A percentile compares a stretch with the other conserved stretches of the same genome.
Evolutionary conservation across 768 basidiomycete species (phyloP).

Genomic region (Boletus speciosus): DNA sequence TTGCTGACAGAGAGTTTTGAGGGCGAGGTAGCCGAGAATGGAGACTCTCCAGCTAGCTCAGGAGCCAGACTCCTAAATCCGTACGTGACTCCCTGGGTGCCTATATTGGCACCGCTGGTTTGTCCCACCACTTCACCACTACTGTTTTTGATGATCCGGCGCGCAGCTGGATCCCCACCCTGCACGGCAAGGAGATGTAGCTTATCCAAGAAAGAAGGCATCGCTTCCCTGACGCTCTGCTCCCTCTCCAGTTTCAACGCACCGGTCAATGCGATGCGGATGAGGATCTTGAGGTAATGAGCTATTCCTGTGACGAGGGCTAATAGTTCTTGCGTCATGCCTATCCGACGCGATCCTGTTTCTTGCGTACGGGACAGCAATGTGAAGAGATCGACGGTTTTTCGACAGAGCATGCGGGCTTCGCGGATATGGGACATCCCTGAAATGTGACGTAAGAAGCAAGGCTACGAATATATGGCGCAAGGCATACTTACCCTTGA

Average conservation of each 20-base stretch:
- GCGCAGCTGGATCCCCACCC: constrained; percentile 74
- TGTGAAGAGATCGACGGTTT: constrained; percentile 97
- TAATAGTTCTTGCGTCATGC: constrained; percentile 95
- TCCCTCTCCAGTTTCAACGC: constrained; percentile 95
- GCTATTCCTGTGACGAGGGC: constrained; percentile 98
- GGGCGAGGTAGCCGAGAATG: constrained; percentile 47
- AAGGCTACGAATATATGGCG: background rate
- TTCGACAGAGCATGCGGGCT: constrained; percentile 97
- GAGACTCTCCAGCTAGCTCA: constrained; percentile 86
- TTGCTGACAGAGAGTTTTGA: constrained; percentile 57
- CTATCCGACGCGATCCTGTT: constrained; percentile 84
- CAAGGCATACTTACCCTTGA: constrained; percentile 66
- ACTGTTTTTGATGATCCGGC: constrained; percentile 70
- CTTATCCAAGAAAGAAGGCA: constrained; percentile 88
- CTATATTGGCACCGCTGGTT: constrained; percentile 51
- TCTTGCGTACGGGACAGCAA: constrained; percentile 94
- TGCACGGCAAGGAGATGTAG: constrained; percentile 88
- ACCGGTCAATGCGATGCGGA: constrained; percentile 94
- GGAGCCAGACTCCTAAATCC: constrained; percentile 91
- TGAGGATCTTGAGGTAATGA: constrained; percentile 98
- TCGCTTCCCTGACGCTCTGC: constrained; percentile 74
- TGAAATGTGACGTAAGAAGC: constrained; percentile 32
- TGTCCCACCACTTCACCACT: constrained; percentile 55
- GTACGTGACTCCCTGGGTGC: constrained; percentile 86
- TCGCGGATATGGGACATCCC: constrained; percentile 98